phyloP scores from a whole-genome alignment of 2,329 filamentous ascomycete species.

The Incumbomyces delicatus region DNA sequence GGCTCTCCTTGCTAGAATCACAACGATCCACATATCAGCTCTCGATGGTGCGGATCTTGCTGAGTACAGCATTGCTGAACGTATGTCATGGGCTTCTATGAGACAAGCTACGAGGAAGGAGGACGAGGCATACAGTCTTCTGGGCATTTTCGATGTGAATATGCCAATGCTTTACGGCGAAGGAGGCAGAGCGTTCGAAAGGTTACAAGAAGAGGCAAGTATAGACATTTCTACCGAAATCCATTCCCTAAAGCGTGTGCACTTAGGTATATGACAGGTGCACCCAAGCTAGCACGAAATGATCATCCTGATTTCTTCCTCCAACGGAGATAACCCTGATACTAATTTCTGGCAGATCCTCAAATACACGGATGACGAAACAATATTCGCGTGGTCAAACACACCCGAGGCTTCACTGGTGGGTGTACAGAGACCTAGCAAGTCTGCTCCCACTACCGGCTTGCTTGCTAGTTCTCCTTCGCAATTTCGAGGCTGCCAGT shows the following conservation, averaged over 20 bases:
- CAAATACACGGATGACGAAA: too few relatives aligned
- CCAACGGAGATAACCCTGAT: too few relatives aligned
- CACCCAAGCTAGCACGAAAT: too few relatives aligned
- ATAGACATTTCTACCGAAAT: too few relatives aligned
- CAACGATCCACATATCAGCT: conserved; percentile 11
- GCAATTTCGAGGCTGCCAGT: too few relatives aligned
- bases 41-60: conserved; percentile 18
- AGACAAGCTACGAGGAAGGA: conserved; percentile 27
- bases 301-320: too few relatives aligned
- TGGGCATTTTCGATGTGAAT: conserved; percentile 36
- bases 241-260: too few relatives aligned
- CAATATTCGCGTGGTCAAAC: too few relatives aligned
- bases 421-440: not conserved
- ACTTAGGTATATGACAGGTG: too few relatives aligned
- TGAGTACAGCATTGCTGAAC: conserved; percentile 21
- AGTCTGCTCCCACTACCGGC: not conserved
- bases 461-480: not conserved
- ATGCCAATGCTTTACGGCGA: conserved; percentile 37
- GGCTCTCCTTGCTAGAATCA: conserved; percentile 20
- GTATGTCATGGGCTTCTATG: conserved; percentile 33
- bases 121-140: conserved; percentile 34
- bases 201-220: conserved; percentile 12
- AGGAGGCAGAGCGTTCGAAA: conserved; percentile 18
- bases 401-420: too few relatives aligned
- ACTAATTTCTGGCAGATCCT: too few relatives aligned